These are phyloP conservation scores for Pisolithus microcarpus DNA, from an alignment of 768 basidiomycete genomes.

Conservation along the genomic window DNA sequence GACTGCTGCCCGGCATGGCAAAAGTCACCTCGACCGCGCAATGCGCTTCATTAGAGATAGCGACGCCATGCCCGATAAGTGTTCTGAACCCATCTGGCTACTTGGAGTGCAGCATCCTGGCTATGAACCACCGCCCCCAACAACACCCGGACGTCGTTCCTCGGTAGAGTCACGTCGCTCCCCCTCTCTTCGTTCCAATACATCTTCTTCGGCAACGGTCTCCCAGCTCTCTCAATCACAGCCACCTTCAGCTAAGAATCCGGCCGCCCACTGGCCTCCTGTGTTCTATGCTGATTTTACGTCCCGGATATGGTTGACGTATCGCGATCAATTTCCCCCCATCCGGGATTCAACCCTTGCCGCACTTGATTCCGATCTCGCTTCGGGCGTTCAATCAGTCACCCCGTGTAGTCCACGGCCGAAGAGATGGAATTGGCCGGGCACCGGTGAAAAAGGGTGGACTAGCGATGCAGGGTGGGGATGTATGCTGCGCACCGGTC, in stretches of 20 bases:
- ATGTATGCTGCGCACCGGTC: slow-evolving; percentile 86
- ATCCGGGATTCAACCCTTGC: slow-evolving; percentile 59
- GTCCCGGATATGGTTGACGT: slow-evolving; percentile 85
- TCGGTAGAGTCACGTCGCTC: slow-evolving; percentile 35
- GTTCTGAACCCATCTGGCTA: slow-evolving; percentile 80
- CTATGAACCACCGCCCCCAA: slow-evolving; percentile 42
- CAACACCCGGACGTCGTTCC: slow-evolving; percentile 29
- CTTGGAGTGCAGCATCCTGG: slow-evolving; percentile 78
- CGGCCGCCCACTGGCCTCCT: slow-evolving; percentile 57
- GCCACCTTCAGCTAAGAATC: slow-evolving; percentile 24
- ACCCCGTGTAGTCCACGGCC: slow-evolving; percentile 37
- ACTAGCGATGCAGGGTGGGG: slow-evolving; percentile 86
- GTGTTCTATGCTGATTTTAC: slow-evolving; percentile 87
- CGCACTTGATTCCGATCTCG: slow-evolving; percentile 33
- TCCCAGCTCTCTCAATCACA: slow-evolving; percentile 33
- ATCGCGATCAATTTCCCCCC: slow-evolving; percentile 79
- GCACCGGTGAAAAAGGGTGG: slow-evolving; percentile 67
- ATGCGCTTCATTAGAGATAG: slow-evolving; percentile 87
- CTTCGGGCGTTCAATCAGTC: slow-evolving; percentile 25
- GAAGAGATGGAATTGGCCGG: slow-evolving; percentile 58
- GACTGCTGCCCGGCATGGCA: slow-evolving; percentile 65
- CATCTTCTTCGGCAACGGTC: slow-evolving; percentile 33
- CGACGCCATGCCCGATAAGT: slow-evolving; percentile 81
- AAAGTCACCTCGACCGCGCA: slow-evolving; percentile 73
- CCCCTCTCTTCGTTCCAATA: slow-evolving; percentile 39